Evolutionary conservation across 768 basidiomycete species (phyloP).

Genomic region (Hebeloma cylindrosporum): DNA sequence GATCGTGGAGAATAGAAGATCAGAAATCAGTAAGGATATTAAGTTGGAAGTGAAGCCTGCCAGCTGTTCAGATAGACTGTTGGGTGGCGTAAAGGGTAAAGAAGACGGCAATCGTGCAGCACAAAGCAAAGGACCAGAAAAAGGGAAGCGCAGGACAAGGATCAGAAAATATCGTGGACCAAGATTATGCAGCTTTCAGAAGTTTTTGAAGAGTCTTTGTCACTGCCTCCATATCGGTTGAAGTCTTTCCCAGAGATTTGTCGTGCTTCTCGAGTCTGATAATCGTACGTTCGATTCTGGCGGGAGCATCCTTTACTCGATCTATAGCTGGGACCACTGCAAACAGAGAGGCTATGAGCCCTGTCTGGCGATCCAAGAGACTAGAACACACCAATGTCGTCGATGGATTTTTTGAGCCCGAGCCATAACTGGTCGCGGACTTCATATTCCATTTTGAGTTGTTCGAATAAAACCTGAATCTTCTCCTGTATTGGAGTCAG

Average conservation of each 20-base stretch:
- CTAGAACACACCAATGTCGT: constrained; percentile 43
- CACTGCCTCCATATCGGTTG: constrained; percentile 8
- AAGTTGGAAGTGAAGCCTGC: too few species aligned
- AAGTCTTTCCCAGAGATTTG: constrained; percentile 41
- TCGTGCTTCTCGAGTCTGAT: constrained; percentile 53
- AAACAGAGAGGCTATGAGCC: constrained; percentile 6
- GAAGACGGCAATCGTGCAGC: background rate
- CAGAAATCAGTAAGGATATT: too few species aligned
- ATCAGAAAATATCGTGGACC: background rate
- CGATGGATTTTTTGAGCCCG: constrained; percentile 43
- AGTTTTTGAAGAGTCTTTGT: constrained; percentile 17
- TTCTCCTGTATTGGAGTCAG: constrained; percentile 35
- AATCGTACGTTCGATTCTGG: constrained; percentile 52
- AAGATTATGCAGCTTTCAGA: constrained; percentile 2
- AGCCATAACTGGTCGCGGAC: constrained; percentile 52
- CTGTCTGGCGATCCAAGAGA: constrained; percentile 1
- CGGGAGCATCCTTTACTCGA: constrained; percentile 45
- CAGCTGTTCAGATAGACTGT: too few species aligned
- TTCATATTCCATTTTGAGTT: constrained; percentile 49
- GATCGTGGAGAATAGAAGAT: too few species aligned
- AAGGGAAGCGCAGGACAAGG: background rate
- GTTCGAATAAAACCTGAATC: constrained; percentile 39
- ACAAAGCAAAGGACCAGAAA: background rate
- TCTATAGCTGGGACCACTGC: constrained; percentile 46
- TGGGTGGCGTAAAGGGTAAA: too few species aligned